A percentile compares a stretch with the other conserved stretches of the same genome.
These are phyloP conservation scores for Coniophora puteana DNA, from an alignment of 1,284 basidiomycete genomes.

Conservation along the genomic window DNA sequence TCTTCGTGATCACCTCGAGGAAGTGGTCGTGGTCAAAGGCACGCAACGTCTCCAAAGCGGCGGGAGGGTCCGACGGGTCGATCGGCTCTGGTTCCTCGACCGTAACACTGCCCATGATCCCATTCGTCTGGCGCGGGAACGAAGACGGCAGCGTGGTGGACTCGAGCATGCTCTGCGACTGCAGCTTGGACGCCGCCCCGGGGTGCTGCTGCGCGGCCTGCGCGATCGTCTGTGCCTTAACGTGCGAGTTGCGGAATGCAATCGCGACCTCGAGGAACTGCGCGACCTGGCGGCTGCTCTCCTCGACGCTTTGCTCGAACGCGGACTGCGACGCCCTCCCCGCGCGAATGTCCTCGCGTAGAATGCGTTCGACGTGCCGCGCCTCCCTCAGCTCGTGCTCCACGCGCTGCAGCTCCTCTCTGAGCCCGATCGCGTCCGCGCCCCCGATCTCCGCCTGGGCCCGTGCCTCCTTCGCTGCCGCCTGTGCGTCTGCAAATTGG, in stretches of 20 bases:
- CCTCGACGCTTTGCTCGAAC: slow-evolving; percentile 60
- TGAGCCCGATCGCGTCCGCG: slow-evolving; percentile 60
- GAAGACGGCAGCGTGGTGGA: slow-evolving; percentile 44
- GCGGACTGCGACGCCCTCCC: slow-evolving; percentile 62
- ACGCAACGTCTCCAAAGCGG: slow-evolving; percentile 64
- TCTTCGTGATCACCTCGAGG: slow-evolving; percentile 75
- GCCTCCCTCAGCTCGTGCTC: slow-evolving; percentile 64
- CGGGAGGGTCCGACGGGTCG: slow-evolving; percentile 66
- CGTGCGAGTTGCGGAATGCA: slow-evolving; percentile 67
- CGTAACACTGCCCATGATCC: slow-evolving; percentile 46
- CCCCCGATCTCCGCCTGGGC: slow-evolving; percentile 56
- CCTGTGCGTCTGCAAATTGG: slow-evolving; percentile 52
- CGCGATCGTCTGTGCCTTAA: slow-evolving; percentile 62
- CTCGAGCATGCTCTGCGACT: slow-evolving; percentile 35
- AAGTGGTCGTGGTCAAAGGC: slow-evolving; percentile 83
- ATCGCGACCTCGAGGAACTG: slow-evolving; percentile 74
- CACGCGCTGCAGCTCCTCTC: slow-evolving; percentile 70
- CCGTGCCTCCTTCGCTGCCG: slow-evolving; percentile 57
- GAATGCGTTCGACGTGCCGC: slow-evolving; percentile 53
- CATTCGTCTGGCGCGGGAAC: slow-evolving; percentile 33
- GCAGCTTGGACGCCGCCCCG: slow-evolving; percentile 35
- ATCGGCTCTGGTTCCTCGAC: slow-evolving; percentile 66
- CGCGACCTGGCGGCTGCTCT: slow-evolving; percentile 58
- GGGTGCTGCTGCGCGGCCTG: slow-evolving; percentile 63
- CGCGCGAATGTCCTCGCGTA: slow-evolving; percentile 59